phyloP scores from a whole-genome alignment of 2,329 filamentous ascomycete genomes.

The Paracoccidioides lutzii region DNA sequence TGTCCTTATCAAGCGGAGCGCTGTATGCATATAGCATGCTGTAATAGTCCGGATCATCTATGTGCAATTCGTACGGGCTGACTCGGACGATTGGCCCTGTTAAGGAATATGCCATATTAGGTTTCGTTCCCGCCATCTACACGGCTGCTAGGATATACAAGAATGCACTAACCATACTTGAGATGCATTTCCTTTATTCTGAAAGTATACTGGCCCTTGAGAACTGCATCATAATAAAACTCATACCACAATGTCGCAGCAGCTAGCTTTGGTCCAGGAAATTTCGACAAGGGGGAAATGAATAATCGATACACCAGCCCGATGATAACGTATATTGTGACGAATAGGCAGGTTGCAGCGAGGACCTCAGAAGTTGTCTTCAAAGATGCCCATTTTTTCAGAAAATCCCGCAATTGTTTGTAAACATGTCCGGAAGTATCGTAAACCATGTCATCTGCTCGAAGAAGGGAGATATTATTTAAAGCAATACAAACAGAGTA shows the following conservation, averaged over 20 bases:
- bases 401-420: neutral
- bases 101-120: neutral
- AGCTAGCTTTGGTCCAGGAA: slow-evolving; percentile 18
- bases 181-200: slow-evolving; percentile 20
- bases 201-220: slow-evolving; percentile 18
- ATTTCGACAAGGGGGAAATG: slow-evolving; percentile 16
- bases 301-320: slow-evolving; percentile 15
- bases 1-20: slow-evolving; percentile 13
- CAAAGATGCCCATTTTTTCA: neutral
- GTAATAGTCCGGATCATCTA: slow-evolving; percentile 14
- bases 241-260: slow-evolving; percentile 17
- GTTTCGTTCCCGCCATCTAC: neutral
- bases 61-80: slow-evolving; percentile 16
- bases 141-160: neutral
- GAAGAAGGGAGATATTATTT: neutral
- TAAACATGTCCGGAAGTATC: neutral
- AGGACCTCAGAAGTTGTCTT: neutral
- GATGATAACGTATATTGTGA: neutral
- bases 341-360: neutral
- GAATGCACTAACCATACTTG: slow-evolving; percentile 17
- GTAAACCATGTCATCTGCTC: neutral
- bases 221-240: slow-evolving; percentile 17
- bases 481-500: neutral
- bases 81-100: slow-evolving; percentile 16
- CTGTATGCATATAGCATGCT: slow-evolving; percentile 14